Percentiles rank a stretch among this genome's conserved stretches.
Evolutionary conservation across 805 yeast genomes (phyloP).

Genomic region (Saturnispora sekii): DNA sequence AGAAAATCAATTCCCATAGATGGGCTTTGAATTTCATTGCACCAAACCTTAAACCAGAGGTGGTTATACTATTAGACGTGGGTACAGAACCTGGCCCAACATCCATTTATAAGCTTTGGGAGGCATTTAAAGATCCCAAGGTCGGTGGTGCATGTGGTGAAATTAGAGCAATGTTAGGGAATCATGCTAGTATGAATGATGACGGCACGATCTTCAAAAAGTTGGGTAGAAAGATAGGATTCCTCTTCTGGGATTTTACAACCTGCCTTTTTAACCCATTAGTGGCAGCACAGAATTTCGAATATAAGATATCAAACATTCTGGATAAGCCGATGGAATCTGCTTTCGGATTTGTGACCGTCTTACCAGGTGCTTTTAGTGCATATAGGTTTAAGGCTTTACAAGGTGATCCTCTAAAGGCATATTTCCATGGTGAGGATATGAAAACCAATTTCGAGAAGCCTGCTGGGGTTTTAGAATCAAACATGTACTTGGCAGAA

Average conservation of each 20-base stretch:
- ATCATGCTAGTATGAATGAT: constrained; percentile 23
- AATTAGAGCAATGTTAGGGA: constrained; percentile 58
- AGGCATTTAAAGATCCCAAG: constrained; percentile 63
- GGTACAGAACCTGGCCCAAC: constrained; percentile 88
- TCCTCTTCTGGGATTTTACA: constrained; percentile 32
- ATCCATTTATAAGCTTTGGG: constrained; percentile 85
- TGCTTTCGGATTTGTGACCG: constrained; percentile 86
- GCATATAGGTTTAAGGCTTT: constrained; percentile 84
- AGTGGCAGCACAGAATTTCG: constrained; percentile 94
- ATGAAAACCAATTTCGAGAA: constrained; percentile 44
- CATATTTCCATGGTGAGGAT: constrained; percentile 90
- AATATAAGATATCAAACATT: constrained; percentile 89
- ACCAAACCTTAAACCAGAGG: constrained; percentile 69
- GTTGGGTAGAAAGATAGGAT: constrained; percentile 36
- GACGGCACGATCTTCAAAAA: constrained; percentile 19
- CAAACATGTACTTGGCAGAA: constrained; percentile 95
- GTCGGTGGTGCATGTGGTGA: constrained; percentile 99
- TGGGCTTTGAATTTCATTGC: constrained; percentile 94
- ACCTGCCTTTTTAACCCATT: constrained; percentile 57
- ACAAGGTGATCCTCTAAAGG: constrained; percentile 69
- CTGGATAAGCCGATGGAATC: constrained; percentile 93
- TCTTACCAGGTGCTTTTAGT: constrained; percentile 92
- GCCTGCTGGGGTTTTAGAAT: constrained; percentile 78
- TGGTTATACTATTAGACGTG: constrained; percentile 79
- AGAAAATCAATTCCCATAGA: constrained; percentile 89